phyloP scores from a whole-genome alignment of 768 basidiomycete genomes.

The Tylopilus sp. region DNA sequence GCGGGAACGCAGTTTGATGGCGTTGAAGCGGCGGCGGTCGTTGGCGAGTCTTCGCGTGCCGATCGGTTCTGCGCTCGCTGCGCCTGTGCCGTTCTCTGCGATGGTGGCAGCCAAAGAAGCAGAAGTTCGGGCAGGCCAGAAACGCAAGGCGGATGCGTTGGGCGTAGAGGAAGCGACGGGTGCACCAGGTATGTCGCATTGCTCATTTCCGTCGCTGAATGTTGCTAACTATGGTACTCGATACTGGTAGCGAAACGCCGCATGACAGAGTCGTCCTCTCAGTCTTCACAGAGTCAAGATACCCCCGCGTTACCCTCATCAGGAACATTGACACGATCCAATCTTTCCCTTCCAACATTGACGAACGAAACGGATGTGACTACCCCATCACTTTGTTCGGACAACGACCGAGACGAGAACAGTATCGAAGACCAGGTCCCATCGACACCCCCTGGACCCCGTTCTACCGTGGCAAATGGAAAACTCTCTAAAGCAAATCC shows the following conservation, averaged over 20 bases:
- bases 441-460: constrained; percentile 50
- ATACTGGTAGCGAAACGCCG: constrained; percentile 37
- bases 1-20: constrained; percentile 14
- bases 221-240: not conserved
- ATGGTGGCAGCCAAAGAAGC: constrained; percentile 8
- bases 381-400: constrained; percentile 74
- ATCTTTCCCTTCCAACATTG: constrained; percentile 26
- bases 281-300: constrained; percentile 22
- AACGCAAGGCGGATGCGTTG: constrained; percentile 32
- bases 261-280: constrained; percentile 27
- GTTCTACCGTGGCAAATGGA: constrained; percentile 2
- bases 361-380: constrained; percentile 39
- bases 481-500: not conserved
- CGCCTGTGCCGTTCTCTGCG: constrained; percentile 11
- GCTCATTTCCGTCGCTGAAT: not conserved
- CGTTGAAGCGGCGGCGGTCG: constrained; percentile 25
- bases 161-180: constrained; percentile 24
- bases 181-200: constrained; percentile 33
- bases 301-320: constrained; percentile 27
- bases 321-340: too few species aligned
- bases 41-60: constrained; percentile 26
- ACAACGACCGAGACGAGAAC: constrained; percentile 46
- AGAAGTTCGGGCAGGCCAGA: constrained; percentile 19
- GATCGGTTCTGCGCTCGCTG: constrained; percentile 22
- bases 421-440: constrained; percentile 45